Conservation (phyloP, 192 early-diverging fungal species). For the Backusella luteola region DNA sequence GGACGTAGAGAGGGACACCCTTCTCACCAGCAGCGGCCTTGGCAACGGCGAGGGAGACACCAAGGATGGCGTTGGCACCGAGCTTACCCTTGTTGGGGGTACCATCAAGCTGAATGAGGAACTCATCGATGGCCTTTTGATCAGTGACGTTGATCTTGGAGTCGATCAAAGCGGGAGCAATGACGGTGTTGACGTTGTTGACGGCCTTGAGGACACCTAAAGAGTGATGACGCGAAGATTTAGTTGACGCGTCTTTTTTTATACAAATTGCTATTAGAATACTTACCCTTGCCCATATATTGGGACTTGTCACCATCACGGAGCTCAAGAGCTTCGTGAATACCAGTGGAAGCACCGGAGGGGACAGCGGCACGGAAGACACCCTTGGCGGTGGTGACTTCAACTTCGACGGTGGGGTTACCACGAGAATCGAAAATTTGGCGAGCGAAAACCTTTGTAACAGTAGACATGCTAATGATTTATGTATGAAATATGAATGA, state of each 20-base stretch:
- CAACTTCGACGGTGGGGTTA: slow-evolving; percentile 98
- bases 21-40: slow-evolving; percentile 96
- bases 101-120: slow-evolving; percentile 91
- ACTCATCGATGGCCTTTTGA: slow-evolving; percentile 87
- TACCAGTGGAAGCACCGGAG: slow-evolving; percentile 97
- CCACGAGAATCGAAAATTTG: slow-evolving; percentile 99
- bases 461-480: background rate
- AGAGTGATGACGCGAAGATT: slow-evolving; percentile 20
- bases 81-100: slow-evolving; percentile 95
- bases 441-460: slow-evolving; percentile 40
- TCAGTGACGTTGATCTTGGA: slow-evolving; percentile 82
- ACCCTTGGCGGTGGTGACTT: slow-evolving; percentile 92
- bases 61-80: slow-evolving; percentile 98
- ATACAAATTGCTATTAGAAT: background rate
- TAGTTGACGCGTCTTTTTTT: slow-evolving; percentile 43
- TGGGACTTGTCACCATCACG: slow-evolving; percentile 84
- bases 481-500: background rate
- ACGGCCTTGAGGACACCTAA: slow-evolving; percentile 89
- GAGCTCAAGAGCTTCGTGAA: slow-evolving; percentile 98
- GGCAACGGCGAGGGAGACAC: slow-evolving; percentile 94
- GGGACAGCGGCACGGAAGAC: slow-evolving; percentile 97
- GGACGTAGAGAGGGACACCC: slow-evolving; percentile 92
- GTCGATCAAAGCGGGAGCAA: slow-evolving; percentile 81
- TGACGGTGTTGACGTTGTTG: slow-evolving; percentile 86
- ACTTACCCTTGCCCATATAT: slow-evolving; percentile 94